Conservation (phyloP, 495 filamentous ascomycete species). For the Immersiella caudata region DNA sequence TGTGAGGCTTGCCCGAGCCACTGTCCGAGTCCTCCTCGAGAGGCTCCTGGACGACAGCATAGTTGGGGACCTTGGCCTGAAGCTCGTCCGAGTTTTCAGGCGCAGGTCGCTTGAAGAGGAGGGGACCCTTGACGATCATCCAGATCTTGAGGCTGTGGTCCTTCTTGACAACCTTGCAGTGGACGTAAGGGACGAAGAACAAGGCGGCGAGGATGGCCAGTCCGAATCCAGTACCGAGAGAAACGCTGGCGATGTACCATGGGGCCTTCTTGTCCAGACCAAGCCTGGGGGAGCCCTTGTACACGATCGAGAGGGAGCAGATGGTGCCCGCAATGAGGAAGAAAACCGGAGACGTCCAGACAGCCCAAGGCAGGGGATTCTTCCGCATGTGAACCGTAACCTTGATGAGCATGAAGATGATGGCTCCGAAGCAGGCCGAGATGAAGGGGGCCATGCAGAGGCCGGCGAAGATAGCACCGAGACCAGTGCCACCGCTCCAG, state of each 20-base stretch:
- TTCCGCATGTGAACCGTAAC: conserved; percentile 62
- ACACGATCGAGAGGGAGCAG: conserved; percentile 67
- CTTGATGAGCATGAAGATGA: conserved; percentile 67
- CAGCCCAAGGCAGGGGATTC: conserved; percentile 60
- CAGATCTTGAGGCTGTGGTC: conserved; percentile 62
- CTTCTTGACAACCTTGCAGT: conserved; percentile 60
- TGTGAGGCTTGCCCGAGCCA: conserved; percentile 26
- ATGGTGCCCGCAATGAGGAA: conserved; percentile 63
- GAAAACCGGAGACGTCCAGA: conserved; percentile 63
- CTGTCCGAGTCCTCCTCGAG: conserved; percentile 42
- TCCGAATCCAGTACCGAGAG: conserved; percentile 60
- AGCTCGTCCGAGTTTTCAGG: conserved; percentile 38
- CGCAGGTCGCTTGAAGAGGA: conserved; percentile 56
- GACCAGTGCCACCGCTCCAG: conserved; percentile 47
- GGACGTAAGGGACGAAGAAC: conserved; percentile 67
- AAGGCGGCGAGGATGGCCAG: conserved; percentile 54
- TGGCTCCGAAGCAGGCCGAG: conserved; percentile 58
- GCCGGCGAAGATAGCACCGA: conserved; percentile 61
- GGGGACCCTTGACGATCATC: conserved; percentile 59
- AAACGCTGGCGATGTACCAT: conserved; percentile 54
- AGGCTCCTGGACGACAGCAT: conserved; percentile 58
- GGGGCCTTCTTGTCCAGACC: conserved; percentile 52
- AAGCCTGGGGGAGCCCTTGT: conserved; percentile 51
- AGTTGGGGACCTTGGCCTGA: conserved; percentile 44
- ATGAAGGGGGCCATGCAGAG: conserved; percentile 65